Evolutionary conservation across 129 eudicot species (phyloP), one percentile per base, ranked within the genome.

Genomic region (Heracleum sosnowskyi): DNA sequence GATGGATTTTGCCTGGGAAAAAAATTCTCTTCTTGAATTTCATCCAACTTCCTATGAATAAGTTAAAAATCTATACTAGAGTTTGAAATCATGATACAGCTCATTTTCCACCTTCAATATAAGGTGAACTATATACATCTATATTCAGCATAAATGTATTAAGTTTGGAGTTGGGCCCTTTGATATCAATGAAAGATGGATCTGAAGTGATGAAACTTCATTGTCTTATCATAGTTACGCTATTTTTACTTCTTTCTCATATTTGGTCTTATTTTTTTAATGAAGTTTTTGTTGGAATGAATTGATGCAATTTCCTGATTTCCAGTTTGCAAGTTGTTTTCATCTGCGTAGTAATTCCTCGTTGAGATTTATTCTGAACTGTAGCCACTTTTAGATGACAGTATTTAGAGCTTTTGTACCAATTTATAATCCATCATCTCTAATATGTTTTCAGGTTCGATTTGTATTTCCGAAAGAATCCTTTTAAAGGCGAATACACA

Each of bases 401-500:
- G 1, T 79, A 13, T 69, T 28, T 1, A 39, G 39, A 74, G 60
- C 39, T 74, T 26, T 26, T 28, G n/a, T 20, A 37, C 34, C 68
- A n/a, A 47, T 72, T 73, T 31, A 15, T 66, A 29, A 29, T 34
- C 31, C 77, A 36, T 78, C 15, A 40, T 35, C 69, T 36, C 69
- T 53, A 47, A 33, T 66, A 33, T 81, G 17, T 39, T 88, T 85
- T 64, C 91, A 94, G 98, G 96, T 94, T 91, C 80, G 97, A 94
- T 83, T 90, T 94, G 84, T 94, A 89, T 84, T 94, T 91, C 79
- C 84, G 97, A 77, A 94, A 82, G 85, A 95, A 90, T 66, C 98
- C 98, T 7, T 95, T 95, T 88, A 96, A 94, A 11, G 98, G 98
- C 36, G 98, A 94, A 80, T 94, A 89, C 78, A 94, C 98, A 5